Conservation (phyloP, 305 asterid genomes). For the Fraxinus ornus region DNA sequence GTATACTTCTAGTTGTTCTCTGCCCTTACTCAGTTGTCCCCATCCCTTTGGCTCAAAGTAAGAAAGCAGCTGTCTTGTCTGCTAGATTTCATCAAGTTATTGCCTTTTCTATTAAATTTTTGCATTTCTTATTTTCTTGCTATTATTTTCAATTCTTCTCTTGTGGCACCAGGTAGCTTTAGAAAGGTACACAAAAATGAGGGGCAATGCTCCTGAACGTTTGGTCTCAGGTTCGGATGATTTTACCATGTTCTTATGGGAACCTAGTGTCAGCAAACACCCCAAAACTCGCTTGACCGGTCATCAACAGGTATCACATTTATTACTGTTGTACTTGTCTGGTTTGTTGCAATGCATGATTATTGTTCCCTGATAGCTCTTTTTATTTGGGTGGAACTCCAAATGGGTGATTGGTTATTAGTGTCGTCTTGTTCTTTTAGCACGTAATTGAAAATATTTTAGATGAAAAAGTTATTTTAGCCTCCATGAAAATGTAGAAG, state of each 20-base stretch:
- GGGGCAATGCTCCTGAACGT: conserved; percentile 77
- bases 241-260: conserved; percentile 96
- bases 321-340: background rate
- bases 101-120: background rate
- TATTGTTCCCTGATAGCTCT: background rate
- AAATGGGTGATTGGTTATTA: background rate
- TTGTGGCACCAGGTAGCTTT: conserved; percentile 66
- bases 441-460: background rate
- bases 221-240: conserved; percentile 97
- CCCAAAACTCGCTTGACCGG: conserved; percentile 95
- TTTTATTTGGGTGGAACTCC: background rate
- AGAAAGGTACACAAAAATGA: conserved; percentile 79
- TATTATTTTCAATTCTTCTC: background rate
- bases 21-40: conserved; percentile 6
- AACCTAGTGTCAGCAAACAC: conserved; percentile 73
- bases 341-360: background rate
- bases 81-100: background rate
- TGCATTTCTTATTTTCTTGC: conserved; percentile 10
- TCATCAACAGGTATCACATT: conserved; percentile 78
- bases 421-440: background rate
- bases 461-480: background rate
- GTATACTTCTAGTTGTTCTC: background rate
- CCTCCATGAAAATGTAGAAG: conserved; percentile 12
- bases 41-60: background rate
- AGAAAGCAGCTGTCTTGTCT: background rate